Evolutionary conservation across 352 stramenopile species (phyloP), one percentile per base, ranked within the genome.

Genomic region (Detonula confervacea): DNA sequence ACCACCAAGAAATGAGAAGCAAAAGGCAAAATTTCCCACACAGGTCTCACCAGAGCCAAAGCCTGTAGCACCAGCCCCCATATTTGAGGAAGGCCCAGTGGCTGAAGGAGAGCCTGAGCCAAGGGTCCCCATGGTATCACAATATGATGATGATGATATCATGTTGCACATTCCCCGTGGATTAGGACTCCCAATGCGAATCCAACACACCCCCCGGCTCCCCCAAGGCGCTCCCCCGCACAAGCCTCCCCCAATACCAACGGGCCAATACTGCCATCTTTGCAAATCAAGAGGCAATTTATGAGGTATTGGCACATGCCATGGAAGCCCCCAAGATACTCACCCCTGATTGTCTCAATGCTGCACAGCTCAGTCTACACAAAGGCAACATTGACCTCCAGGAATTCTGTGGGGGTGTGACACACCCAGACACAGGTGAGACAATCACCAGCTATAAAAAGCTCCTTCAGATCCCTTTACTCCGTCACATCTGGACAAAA

Each of bases 401-500:
- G 29, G 18, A 56, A 56, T 56, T 56, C 20, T 56, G 47, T 30
- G 47, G 47, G 47, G 47, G 47, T 14, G 47, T 56, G 6, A 30
- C 24, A 14, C 47, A 56, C 20, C 47, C 47, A 33, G 20, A 14
- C 47, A 56, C 47, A 6, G 7, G 12, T 7, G 18, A 56, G 20
- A 56, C 47, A 22, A 56, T 56, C 47, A 56, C 47, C 3, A 56
- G 24, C 6, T 56, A 56, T 56, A 11, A 27, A 27, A 22, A 56
- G 29, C 18, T 56, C 5, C 18, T 56, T 12, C 5, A 2, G 6
- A 30, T 14, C 6, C 47, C 47, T 7, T 25, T 6, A 12, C 47
- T 56, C 5, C 14, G 47, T 18, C 2, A 25, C 12, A 27, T 56
- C 1, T 56, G 18, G 47, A 56, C 47, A 25, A 56, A 56, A 27